These are phyloP conservation scores for Ophiocordyceps unilateralis DNA, from an alignment of 2,329 filamentous ascomycete genomes.

Conservation along the genomic window DNA sequence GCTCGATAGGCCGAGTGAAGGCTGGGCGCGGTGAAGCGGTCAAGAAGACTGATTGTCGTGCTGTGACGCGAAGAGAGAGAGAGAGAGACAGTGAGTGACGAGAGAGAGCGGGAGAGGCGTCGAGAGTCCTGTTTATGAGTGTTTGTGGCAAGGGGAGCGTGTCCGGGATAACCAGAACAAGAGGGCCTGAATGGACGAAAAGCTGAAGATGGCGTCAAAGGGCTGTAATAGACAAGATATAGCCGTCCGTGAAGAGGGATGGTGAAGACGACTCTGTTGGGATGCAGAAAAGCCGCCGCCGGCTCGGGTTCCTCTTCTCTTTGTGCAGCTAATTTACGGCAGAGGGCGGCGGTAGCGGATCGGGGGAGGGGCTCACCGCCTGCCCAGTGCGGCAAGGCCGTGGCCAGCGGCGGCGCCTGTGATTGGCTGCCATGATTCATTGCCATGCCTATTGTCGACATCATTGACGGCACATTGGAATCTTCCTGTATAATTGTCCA, in stretches of 20 bases:
- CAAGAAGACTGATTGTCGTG: no score
- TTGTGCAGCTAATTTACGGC: not conserved
- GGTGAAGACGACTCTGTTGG: no score
- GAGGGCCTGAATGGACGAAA: no score
- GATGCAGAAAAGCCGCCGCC: not conserved
- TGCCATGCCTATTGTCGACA: not conserved
- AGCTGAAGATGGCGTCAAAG: no score
- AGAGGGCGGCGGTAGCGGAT: slow-evolving; percentile 5
- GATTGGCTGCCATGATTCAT: slow-evolving; percentile 2
- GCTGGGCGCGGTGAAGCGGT: no score
- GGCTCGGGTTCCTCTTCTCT: not conserved
- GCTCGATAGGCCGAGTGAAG: not conserved
- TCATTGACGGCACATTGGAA: no score
- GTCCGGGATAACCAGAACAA: not conserved
- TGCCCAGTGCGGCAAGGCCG: slow-evolving; percentile 3
- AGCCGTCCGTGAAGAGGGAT: not conserved
- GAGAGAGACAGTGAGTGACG: no score
- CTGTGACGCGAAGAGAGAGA: no score
- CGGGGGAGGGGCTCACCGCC: slow-evolving; percentile 5
- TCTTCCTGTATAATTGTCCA: no score
- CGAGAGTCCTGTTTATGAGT: not conserved
- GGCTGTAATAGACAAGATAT: no score
- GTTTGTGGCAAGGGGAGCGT: not conserved
- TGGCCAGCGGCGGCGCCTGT: slow-evolving; percentile 1
- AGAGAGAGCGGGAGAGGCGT: not conserved